Conservation (phyloP, 768 basidiomycete genomes). For the Termitomyces sp. region DNA sequence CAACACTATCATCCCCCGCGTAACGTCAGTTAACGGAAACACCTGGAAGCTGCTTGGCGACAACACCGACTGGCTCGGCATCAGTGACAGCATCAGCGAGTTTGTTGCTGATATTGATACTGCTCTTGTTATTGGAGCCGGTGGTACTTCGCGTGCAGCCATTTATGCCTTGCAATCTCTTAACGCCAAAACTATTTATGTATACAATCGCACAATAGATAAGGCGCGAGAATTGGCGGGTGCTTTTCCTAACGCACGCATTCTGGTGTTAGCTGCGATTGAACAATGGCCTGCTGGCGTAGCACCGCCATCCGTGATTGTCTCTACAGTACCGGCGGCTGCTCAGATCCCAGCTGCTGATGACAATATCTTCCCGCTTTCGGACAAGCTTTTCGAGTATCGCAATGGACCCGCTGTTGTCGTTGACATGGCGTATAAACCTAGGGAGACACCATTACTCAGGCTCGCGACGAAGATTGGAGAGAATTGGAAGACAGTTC, state of each 20-base stretch:
- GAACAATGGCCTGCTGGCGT: conserved; percentile 40
- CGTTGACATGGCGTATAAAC: conserved; percentile 94
- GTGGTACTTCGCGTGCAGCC: conserved; percentile 92
- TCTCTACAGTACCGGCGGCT: conserved; percentile 83
- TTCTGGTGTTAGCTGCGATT: conserved; percentile 57
- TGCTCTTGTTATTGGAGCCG: conserved; percentile 88
- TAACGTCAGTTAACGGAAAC: conserved; percentile 30
- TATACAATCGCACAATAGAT: conserved; percentile 78
- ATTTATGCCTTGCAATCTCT: conserved; percentile 80
- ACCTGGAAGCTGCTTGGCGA: conserved; percentile 68
- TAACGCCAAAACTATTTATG: conserved; percentile 64
- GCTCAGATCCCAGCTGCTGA: conserved; percentile 36
- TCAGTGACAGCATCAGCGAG: conserved; percentile 48
- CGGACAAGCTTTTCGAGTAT: conserved; percentile 50
- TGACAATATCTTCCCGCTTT: conserved; percentile 40
- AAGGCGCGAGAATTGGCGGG: conserved; percentile 67
- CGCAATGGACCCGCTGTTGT: conserved; percentile 52
- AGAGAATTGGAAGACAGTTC: conserved; percentile 62
- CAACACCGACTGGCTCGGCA: conserved; percentile 96
- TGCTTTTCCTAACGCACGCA: conserved; percentile 59
- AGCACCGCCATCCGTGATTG: conserved; percentile 61
- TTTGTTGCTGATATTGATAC: conserved; percentile 38
- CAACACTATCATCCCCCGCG: conserved; percentile 77
- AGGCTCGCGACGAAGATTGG: conserved; percentile 49
- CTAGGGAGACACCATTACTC: conserved; percentile 78